A percentile compares a stretch with the other conserved stretches of the same genome.
Conservation (phyloP, 1,284 basidiomycete species). For the Trichosporon faecale region DNA sequence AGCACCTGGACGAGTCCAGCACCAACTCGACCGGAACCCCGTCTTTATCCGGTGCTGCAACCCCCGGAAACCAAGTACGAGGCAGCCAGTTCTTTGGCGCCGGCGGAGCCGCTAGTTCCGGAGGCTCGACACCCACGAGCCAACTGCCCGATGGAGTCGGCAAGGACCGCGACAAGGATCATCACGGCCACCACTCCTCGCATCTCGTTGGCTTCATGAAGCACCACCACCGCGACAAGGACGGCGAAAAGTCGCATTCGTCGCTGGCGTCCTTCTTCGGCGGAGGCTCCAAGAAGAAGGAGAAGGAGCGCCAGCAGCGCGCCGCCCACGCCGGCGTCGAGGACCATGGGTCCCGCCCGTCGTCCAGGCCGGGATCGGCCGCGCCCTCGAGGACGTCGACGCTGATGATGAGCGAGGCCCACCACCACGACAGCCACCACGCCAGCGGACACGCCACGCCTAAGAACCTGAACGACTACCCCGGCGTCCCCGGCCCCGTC, state of each 20-base stretch:
- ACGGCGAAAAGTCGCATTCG: slow-evolving; percentile 52
- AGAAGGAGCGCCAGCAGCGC: slow-evolving; percentile 37
- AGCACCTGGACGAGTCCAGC: slow-evolving; percentile 18
- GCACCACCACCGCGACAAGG: slow-evolving; percentile 51
- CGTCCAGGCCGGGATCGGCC: slow-evolving; percentile 33
- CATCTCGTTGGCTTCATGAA: slow-evolving; percentile 53
- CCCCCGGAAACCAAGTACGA: slow-evolving; percentile 45
- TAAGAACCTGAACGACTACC: slow-evolving; percentile 40
- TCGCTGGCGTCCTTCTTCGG: slow-evolving; percentile 52
- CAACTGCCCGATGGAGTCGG: slow-evolving; percentile 14
- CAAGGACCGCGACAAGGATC: slow-evolving; percentile 24
- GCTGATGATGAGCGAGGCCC: slow-evolving; percentile 31
- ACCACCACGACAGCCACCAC: slow-evolving; percentile 20
- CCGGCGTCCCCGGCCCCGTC: slow-evolving; percentile 49
- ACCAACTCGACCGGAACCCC: slow-evolving; percentile 14
- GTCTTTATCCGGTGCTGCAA: slow-evolving; percentile 38
- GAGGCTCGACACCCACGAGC: slow-evolving; percentile 19
- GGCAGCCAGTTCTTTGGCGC: slow-evolving; percentile 38
- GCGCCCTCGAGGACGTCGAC: slow-evolving; percentile 42
- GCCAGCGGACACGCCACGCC: slow-evolving; percentile 43
- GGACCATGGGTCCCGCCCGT: slow-evolving; percentile 24
- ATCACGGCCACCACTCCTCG: slow-evolving; percentile 43
- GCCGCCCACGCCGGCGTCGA: slow-evolving; percentile 42
- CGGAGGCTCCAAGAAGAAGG: slow-evolving; percentile 45
- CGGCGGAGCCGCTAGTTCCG: slow-evolving; percentile 21